A percentile compares a stretch with the other conserved stretches of the same genome.
Evolutionary conservation across 352 stramenopile genomes (phyloP).

Genomic region (Phytophthora fragariaefolia): DNA sequence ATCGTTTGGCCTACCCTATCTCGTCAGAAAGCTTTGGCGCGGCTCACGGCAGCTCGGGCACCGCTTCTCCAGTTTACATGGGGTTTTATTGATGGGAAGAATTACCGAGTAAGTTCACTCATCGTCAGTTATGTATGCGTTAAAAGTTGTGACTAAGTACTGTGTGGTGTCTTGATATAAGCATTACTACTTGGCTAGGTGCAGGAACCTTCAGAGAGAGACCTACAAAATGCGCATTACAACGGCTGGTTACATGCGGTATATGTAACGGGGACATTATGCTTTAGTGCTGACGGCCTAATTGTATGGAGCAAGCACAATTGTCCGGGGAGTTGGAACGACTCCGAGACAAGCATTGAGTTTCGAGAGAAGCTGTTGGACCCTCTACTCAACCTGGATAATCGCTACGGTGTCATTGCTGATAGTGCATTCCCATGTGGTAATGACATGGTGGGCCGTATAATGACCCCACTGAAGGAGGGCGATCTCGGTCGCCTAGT

Average conservation of each 20-base stretch:
- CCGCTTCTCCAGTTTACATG: slow-evolving; percentile 15
- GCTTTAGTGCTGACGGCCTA: slow-evolving; percentile 16
- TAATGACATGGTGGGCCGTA: not conserved
- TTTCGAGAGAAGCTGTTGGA: slow-evolving; percentile 7
- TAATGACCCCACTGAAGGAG: slow-evolving; percentile 4
- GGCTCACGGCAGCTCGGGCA: not conserved
- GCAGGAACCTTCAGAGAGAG: not conserved
- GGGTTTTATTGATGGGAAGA: slow-evolving; percentile 2
- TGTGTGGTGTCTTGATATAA: too few relatives aligned
- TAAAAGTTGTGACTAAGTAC: not conserved
- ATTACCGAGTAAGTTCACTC: not conserved
- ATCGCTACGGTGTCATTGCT: slow-evolving; percentile 1
- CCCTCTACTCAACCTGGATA: not conserved
- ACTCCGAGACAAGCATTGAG: slow-evolving; percentile 9
- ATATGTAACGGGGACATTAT: slow-evolving; percentile 6
- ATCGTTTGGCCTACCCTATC: slow-evolving; percentile 8
- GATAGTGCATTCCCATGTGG: slow-evolving; percentile 13
- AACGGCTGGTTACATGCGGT: slow-evolving; percentile 27
- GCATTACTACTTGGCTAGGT: not conserved
- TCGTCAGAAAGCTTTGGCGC: slow-evolving; percentile 4
- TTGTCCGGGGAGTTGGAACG: slow-evolving; percentile 25
- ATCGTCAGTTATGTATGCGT: not conserved
- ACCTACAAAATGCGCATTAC: slow-evolving; percentile 24
- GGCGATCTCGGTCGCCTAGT: not conserved
- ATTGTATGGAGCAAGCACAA: slow-evolving; percentile 23